Percentiles rank a stretch among this genome's conserved stretches.
Evolutionary conservation across 257 asterid genomes (phyloP).

Genomic region (Lantana camara): DNA sequence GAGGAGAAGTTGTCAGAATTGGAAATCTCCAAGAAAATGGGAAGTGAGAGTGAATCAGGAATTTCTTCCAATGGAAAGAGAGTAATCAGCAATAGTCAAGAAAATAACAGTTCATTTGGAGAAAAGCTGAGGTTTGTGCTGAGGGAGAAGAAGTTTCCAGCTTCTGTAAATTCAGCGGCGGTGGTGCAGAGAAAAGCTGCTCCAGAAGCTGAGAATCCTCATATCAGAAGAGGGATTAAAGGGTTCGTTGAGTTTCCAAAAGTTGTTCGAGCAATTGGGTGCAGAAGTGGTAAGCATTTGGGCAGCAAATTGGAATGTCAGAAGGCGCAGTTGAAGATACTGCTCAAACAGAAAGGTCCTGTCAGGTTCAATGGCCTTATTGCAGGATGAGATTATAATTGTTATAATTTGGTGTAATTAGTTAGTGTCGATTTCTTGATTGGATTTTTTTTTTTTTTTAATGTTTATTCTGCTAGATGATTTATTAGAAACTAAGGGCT

Average conservation of each 20-base stretch:
- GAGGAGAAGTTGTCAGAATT: conserved; percentile 63
- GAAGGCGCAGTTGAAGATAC: conserved; percentile 72
- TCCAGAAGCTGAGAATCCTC: conserved; percentile 71
- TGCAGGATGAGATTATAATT: conserved; percentile 35
- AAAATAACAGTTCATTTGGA: conserved; percentile 22
- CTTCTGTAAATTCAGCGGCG: conserved; percentile 17
- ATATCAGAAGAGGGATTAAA: conserved; percentile 78
- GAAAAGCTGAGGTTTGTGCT: conserved; percentile 31
- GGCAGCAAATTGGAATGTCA: conserved; percentile 76
- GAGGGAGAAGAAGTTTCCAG: conserved; percentile 34
- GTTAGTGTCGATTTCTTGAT: background rate
- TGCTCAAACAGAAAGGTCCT: conserved; percentile 60
- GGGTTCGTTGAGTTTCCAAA: conserved; percentile 91
- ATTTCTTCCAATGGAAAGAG: conserved; percentile 13
- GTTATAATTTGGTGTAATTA: conserved; percentile 13
- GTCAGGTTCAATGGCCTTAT: conserved; percentile 45
- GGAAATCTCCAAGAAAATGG: conserved; percentile 32
- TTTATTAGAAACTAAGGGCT: background rate
- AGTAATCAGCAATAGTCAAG: background rate
- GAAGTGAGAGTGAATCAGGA: background rate
- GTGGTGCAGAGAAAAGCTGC: conserved; percentile 33
- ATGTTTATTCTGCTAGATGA: background rate
- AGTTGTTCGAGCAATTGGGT: conserved; percentile 70
- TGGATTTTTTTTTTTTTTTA: conserved; percentile 4
- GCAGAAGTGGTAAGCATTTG: conserved; percentile 58